phyloP scores from a whole-genome alignment of 2,329 filamentous ascomycete genomes.

The Colletotrichum sp. region DNA sequence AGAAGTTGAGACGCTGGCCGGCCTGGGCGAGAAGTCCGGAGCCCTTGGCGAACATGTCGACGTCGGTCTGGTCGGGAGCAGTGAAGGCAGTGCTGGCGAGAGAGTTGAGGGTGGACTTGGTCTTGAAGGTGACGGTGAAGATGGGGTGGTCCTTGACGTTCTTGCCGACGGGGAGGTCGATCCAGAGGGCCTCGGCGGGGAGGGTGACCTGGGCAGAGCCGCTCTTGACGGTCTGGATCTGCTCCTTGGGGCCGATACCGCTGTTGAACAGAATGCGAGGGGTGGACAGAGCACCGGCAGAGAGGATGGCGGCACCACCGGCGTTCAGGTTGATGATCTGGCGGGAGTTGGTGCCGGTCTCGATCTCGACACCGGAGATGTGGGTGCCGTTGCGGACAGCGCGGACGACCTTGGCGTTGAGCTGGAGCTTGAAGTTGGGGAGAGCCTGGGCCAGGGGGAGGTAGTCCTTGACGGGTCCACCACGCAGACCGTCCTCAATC shows the following conservation, averaged over 20 bases:
- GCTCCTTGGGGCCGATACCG: constrained; percentile 56
- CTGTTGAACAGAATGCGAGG: constrained; percentile 59
- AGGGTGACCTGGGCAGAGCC: constrained; percentile 33
- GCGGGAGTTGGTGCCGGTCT: constrained; percentile 20
- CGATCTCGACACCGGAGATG: constrained; percentile 36
- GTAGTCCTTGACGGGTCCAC: constrained; percentile 36
- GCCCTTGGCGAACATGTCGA: constrained; percentile 38
- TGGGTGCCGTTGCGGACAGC: constrained; percentile 30
- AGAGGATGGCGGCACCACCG: constrained; percentile 21
- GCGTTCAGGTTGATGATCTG: constrained; percentile 26
- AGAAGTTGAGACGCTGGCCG: constrained; percentile 51
- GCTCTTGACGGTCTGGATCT: constrained; percentile 55
- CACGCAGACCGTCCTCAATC: constrained; percentile 23
- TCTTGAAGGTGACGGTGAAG: constrained; percentile 32
- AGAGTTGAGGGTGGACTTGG: constrained; percentile 27
- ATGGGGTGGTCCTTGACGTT: constrained; percentile 40
- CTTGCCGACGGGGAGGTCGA: constrained; percentile 46
- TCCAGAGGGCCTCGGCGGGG: constrained; percentile 28
- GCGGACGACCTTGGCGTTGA: constrained; percentile 26
- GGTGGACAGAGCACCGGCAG: constrained; percentile 23
- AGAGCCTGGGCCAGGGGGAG: constrained; percentile 36
- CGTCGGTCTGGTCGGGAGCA: constrained; percentile 28
- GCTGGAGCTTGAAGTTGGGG: constrained; percentile 40
- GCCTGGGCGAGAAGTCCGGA: constrained; percentile 48
- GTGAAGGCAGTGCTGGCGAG: constrained; percentile 6